phyloP scores from a whole-genome alignment of 768 basidiomycete species.

The Plicaturopsis crispa region DNA sequence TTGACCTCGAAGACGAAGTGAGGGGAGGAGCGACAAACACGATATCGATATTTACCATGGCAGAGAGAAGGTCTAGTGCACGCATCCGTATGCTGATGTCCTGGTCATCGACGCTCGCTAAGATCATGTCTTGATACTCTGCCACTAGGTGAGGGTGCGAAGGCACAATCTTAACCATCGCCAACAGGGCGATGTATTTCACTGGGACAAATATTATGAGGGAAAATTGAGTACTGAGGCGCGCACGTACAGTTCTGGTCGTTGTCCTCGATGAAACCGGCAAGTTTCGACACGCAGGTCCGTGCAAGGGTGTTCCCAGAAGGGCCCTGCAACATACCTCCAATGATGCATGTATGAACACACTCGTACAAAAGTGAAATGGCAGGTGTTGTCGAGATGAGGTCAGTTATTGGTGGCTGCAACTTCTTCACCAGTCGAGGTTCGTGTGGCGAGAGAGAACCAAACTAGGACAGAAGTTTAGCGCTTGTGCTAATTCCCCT shows the following conservation, averaged over 20 bases:
- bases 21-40: too few species aligned
- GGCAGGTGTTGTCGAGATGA: constrained; percentile 92
- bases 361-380: constrained; percentile 97
- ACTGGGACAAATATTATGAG: constrained; percentile 42
- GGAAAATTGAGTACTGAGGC: background rate
- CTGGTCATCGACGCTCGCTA: constrained; percentile 83
- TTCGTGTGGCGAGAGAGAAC: constrained; percentile 85
- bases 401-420: constrained; percentile 86
- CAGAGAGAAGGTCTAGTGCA: constrained; percentile 87
- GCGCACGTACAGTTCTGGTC: constrained; percentile 86
- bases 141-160: constrained; percentile 85
- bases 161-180: constrained; percentile 93
- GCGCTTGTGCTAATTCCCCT: background rate
- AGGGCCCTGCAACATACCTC: constrained; percentile 83
- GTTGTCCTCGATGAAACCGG: constrained; percentile 82
- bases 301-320: constrained; percentile 75
- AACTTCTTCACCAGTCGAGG: constrained; percentile 92
- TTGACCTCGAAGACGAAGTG: constrained; percentile 65
- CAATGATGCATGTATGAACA: constrained; percentile 95
- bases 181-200: constrained; percentile 93
- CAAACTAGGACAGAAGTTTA: constrained; percentile 55
- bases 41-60: constrained; percentile 59
- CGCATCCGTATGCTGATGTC: constrained; percentile 96
- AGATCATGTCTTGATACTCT: constrained; percentile 86
- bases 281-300: constrained; percentile 89